phyloP scores from a whole-genome alignment of 768 basidiomycete species.

The Leccinum fibrillosum region DNA sequence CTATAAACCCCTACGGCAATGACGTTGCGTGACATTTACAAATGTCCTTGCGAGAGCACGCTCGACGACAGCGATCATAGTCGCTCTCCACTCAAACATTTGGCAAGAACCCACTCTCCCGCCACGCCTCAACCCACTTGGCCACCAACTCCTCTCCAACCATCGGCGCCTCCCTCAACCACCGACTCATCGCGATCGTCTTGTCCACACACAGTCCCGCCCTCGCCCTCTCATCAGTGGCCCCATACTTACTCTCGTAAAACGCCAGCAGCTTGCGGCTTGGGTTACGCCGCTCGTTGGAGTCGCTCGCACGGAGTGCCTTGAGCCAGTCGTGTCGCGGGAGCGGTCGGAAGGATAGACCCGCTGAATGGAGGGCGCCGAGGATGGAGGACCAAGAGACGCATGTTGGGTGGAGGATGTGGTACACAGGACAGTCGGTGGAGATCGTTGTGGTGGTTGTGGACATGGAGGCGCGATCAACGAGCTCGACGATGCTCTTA shows the following conservation, averaged over 20 bases:
- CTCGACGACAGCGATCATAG: too few species aligned
- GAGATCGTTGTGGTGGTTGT: slow-evolving; percentile 1
- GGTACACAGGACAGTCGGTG: neutral
- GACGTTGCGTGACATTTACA: too few species aligned
- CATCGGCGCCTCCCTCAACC: slow-evolving; percentile 12
- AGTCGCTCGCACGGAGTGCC: slow-evolving; percentile 21
- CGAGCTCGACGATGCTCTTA: slow-evolving; percentile 41
- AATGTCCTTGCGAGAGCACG: too few species aligned
- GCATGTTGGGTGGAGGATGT: neutral
- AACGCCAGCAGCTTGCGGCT: slow-evolving; percentile 23
- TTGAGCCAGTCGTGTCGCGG: slow-evolving; percentile 23
- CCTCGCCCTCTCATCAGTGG: slow-evolving; percentile 4
- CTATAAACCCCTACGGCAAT: too few species aligned
- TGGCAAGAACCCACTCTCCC: too few species aligned
- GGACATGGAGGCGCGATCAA: slow-evolving; percentile 20
- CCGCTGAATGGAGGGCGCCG: slow-evolving; percentile 34
- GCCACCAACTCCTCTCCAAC: too few species aligned
- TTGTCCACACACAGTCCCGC: slow-evolving; percentile 8
- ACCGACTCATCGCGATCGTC: slow-evolving; percentile 13
- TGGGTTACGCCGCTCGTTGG: slow-evolving; percentile 22
- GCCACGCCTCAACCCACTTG: too few species aligned
- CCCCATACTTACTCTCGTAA: slow-evolving; percentile 27
- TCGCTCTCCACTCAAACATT: too few species aligned
- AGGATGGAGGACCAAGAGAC: slow-evolving; percentile 40
- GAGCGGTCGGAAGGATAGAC: slow-evolving; percentile 28